phyloP scores from a whole-genome alignment of 768 basidiomycete species.

The Calocybe indica region DNA sequence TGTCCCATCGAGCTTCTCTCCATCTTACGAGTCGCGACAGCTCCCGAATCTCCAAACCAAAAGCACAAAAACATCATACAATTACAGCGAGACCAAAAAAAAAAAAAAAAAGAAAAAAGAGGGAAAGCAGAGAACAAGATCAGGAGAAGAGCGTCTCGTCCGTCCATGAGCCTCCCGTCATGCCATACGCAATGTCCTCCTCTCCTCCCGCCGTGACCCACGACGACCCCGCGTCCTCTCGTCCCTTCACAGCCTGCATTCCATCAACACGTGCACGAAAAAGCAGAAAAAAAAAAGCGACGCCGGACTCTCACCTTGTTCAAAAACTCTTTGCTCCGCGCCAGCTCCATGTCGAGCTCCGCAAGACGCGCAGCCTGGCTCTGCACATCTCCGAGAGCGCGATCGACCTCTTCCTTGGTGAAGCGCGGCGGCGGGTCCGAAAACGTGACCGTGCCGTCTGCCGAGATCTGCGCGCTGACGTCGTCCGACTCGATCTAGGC shows the following conservation, averaged over 20 bases:
- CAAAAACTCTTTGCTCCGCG: conserved; percentile 66
- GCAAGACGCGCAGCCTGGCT: conserved; percentile 43
- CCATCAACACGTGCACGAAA: not conserved
- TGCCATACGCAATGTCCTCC: conserved; percentile 9
- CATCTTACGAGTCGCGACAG: too few relatives aligned
- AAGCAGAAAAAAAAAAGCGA: not conserved
- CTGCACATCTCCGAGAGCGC: conserved; percentile 48
- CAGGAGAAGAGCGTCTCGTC: conserved; percentile 4
- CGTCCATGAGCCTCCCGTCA: conserved; percentile 1
- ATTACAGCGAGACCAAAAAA: conserved; percentile 3
- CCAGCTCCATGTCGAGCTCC: conserved; percentile 49
- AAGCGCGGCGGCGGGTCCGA: conserved; percentile 56
- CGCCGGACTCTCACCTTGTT: conserved; percentile 44
- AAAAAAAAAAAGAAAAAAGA: not conserved
- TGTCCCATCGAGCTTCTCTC: too few relatives aligned
- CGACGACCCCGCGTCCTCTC: conserved; percentile 10
- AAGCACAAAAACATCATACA: too few relatives aligned
- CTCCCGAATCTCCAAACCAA: too few relatives aligned
- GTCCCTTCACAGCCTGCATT: conserved; percentile 13
- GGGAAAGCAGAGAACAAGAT: not conserved
- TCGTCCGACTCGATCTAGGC: conserved; percentile 64
- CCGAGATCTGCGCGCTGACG: conserved; percentile 63
- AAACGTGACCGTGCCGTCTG: conserved; percentile 70
- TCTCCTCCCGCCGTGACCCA: conserved; percentile 15
- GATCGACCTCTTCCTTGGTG: conserved; percentile 56